phyloP scores from a whole-genome alignment of 2,329 filamentous ascomycete genomes.

The Cordyceps sp. region DNA sequence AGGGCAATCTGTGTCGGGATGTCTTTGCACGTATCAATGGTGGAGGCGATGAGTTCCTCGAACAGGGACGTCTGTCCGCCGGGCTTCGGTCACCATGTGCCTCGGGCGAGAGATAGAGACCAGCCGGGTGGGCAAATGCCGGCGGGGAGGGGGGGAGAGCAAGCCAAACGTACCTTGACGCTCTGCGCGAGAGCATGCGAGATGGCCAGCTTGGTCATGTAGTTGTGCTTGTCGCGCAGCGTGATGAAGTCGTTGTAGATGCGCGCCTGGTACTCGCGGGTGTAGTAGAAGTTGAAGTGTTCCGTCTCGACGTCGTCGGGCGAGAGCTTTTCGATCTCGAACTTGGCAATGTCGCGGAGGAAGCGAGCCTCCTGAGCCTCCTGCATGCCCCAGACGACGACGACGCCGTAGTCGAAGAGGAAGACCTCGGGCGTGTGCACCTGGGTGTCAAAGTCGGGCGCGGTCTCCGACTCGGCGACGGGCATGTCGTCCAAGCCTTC shows the following conservation, averaged over 20 bases:
- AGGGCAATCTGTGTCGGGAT: constrained; percentile 84
- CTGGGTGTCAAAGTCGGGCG: constrained; percentile 59
- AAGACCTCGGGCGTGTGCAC: constrained; percentile 92
- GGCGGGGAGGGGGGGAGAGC: neutral
- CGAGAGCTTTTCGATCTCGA: constrained; percentile 78
- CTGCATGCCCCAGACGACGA: constrained; percentile 97
- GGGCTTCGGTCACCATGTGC: constrained; percentile 5
- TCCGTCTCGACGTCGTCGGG: constrained; percentile 87
- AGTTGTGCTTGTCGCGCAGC: constrained; percentile 80
- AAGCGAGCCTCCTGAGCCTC: constrained; percentile 79
- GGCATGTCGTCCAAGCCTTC: neutral
- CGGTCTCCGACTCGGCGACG: neutral
- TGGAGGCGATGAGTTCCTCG: constrained; percentile 86
- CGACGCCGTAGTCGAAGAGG: constrained; percentile 91
- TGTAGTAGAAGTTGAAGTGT: constrained; percentile 99
- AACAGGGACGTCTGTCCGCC: constrained; percentile 65
- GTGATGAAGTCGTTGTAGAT: constrained; percentile 99
- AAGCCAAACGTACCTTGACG: constrained; percentile 49
- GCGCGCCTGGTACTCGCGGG: constrained; percentile 86
- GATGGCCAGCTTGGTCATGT: constrained; percentile 96
- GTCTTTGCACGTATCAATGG: constrained; percentile 83
- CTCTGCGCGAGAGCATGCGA: constrained; percentile 90
- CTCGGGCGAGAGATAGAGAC: neutral
- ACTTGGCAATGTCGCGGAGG: constrained; percentile 84
- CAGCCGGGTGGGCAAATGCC: neutral